Evolutionary conservation across 176 grass and related monocot genomes (phyloP), one percentile per base, ranked within the genome.

Genomic region (Paspalum vaginatum): DNA sequence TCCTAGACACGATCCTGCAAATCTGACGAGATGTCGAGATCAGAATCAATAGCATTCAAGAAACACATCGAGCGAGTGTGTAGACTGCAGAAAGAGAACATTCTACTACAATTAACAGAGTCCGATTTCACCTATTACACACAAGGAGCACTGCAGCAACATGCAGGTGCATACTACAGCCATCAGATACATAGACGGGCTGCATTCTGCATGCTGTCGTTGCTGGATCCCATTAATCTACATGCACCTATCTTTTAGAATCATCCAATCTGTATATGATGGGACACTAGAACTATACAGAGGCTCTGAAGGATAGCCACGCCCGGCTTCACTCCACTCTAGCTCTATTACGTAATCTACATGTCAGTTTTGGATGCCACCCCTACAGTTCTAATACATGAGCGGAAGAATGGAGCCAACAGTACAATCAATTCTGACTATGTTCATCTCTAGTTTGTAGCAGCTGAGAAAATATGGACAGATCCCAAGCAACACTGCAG

Each of bases 401-500:
- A 69, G 42, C 7, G 66, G 70, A 45, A 53, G 21, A 40, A 47
- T 20, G 24, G 45, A 68, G 51, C 46, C 70, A 84, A 39, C 25
- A 53, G 76, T 50, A 75, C 54, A 48, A 65, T 71, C 11, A 65
- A 76, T 70, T 74, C 40, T 66, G 13, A 62, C 70, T 81, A 50
- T 20, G 62, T 61, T 67, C 18, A 68, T 61, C 71, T 25, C 67
- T 39, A 58, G 40, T 81, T 69, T 85, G 56, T 49, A 63, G 45
- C n/a, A 58, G 77, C 32, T 32, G 32, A 57, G 49, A 47, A 80
- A 85, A 57, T 80, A 76, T 81, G 64, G 69, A 88, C 61, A 42
- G 32, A 26, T 56, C 49, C 22, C 70, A 85, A 27, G 55, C 37
- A 49, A 16, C 67, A 51, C 5, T 78, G 15, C 12, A 46, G 70